These are phyloP conservation scores for Hygrocybe coccinea DNA, from an alignment of 768 basidiomycete genomes.

Conservation along the genomic window DNA sequence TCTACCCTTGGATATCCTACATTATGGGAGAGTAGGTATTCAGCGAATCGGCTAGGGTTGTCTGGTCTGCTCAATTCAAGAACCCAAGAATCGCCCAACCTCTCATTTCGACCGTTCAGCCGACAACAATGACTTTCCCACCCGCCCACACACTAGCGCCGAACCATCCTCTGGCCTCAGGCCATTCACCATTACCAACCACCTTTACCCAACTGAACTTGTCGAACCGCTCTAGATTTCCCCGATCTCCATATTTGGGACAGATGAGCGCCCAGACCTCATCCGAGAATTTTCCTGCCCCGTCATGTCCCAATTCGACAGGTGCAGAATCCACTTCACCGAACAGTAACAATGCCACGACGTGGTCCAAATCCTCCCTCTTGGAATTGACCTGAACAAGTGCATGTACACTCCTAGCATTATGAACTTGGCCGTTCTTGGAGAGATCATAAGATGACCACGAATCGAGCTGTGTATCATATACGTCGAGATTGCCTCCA, in stretches of 20 bases:
- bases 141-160: background rate
- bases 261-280: slow-evolving; percentile 3
- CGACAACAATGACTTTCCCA: slow-evolving; percentile 1
- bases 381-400: background rate
- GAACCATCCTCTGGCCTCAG: slow-evolving; percentile 3
- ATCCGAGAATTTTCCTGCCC: slow-evolving; percentile 3
- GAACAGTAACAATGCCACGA: background rate
- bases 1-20: no score
- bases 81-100: slow-evolving; percentile 3
- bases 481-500: slow-evolving; percentile 1
- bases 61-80: no score
- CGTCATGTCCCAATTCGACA: slow-evolving; percentile 2
- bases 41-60: no score
- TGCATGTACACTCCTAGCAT: background rate
- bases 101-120: slow-evolving; percentile 6
- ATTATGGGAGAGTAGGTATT: no score
- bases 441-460: slow-evolving; percentile 3
- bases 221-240: background rate
- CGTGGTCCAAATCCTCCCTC: background rate
- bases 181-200: background rate
- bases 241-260: background rate
- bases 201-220: slow-evolving; percentile 1
- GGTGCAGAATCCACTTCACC: background rate
- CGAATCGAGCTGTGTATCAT: slow-evolving; percentile 1
- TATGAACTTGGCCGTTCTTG: slow-evolving; percentile 2